These are phyloP conservation scores for Leptographium lundbergii DNA, from an alignment of 2,329 filamentous ascomycete species.

Conservation along the genomic window DNA sequence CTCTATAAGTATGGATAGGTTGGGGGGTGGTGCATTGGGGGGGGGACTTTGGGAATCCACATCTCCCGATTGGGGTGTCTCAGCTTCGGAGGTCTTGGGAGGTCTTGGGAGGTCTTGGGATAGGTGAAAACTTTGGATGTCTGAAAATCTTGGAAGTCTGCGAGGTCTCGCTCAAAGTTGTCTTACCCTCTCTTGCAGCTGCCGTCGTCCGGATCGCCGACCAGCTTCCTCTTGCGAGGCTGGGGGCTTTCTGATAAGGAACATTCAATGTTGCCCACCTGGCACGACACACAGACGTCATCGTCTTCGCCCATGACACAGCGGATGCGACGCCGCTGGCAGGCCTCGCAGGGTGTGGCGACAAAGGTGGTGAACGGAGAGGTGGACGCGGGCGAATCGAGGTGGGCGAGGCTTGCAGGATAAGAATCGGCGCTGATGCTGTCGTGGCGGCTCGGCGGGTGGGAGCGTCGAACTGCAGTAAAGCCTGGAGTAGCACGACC, in stretches of 20 bases:
- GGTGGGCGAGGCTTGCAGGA: slow-evolving; percentile 36
- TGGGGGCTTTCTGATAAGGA: slow-evolving; percentile 66
- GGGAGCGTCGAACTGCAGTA: slow-evolving; percentile 14
- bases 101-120: background rate
- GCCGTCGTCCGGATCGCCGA: slow-evolving; percentile 49
- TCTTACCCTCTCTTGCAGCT: slow-evolving; percentile 54
- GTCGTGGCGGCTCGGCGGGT: slow-evolving; percentile 31
- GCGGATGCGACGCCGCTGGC: slow-evolving; percentile 58
- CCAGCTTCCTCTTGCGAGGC: slow-evolving; percentile 68
- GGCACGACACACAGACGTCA: slow-evolving; percentile 63
- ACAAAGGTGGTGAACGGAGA: slow-evolving; percentile 29
- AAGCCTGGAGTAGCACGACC: slow-evolving; percentile 5
- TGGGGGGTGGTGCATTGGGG: background rate
- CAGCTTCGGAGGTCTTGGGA: background rate
- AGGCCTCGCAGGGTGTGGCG: slow-evolving; percentile 56
- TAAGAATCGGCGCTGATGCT: slow-evolving; percentile 35
- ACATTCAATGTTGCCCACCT: slow-evolving; percentile 66
- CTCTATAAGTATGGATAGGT: background rate
- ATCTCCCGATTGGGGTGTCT: background rate
- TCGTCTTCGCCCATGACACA: slow-evolving; percentile 67
- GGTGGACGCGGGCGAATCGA: slow-evolving; percentile 39
- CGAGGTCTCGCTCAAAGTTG: background rate
- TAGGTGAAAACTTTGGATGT: background rate
- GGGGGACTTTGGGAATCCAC: background rate
- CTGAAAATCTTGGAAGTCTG: background rate